Evolutionary conservation across 129 eudicot species (phyloP).

Genomic region (Centella asiatica): DNA sequence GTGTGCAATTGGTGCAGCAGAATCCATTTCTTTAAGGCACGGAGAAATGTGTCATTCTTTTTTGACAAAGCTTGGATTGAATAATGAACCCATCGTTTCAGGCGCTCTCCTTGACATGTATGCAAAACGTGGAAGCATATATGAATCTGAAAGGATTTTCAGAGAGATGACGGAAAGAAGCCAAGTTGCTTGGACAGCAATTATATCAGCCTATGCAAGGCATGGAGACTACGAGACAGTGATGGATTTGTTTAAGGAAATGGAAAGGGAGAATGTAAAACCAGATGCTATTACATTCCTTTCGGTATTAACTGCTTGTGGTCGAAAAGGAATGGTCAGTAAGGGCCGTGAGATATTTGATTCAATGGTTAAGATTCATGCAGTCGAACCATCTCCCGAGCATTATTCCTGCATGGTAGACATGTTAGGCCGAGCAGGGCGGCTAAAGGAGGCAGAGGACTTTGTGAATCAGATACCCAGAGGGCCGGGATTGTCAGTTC

Average conservation of each 20-base stretch:
- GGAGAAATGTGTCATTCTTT: constrained; percentile 70
- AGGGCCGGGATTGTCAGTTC: constrained; percentile 53
- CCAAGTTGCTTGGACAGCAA: constrained; percentile 88
- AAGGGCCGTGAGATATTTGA: constrained; percentile 55
- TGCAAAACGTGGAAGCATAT: constrained; percentile 77
- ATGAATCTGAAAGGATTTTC: constrained; percentile 53
- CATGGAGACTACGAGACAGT: constrained; percentile 83
- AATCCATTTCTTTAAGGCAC: constrained; percentile 53
- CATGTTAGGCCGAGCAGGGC: constrained; percentile 85
- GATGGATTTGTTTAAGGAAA: constrained; percentile 48
- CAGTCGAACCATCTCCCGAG: constrained; percentile 56
- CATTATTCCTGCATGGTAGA: constrained; percentile 88
- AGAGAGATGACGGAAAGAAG: constrained; percentile 38
- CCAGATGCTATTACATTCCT: constrained; percentile 85
- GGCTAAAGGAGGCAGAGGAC: constrained; percentile 73
- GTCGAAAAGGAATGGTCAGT: constrained; percentile 80
- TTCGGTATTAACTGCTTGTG: constrained; percentile 71
- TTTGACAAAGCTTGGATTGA: constrained; percentile 55
- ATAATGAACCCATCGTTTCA: constrained; percentile 45
- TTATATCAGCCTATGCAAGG: constrained; percentile 81
- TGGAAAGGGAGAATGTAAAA: constrained; percentile 38
- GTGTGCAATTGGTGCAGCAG: constrained; percentile 74
- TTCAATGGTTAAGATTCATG: constrained; percentile 42
- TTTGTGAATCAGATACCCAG: constrained; percentile 55
- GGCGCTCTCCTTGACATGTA: constrained; percentile 95